Evolutionary conservation across 148 eudicot species (phyloP), one percentile per base, ranked within the genome.

Genomic region (Rhododendron griersonianum): DNA sequence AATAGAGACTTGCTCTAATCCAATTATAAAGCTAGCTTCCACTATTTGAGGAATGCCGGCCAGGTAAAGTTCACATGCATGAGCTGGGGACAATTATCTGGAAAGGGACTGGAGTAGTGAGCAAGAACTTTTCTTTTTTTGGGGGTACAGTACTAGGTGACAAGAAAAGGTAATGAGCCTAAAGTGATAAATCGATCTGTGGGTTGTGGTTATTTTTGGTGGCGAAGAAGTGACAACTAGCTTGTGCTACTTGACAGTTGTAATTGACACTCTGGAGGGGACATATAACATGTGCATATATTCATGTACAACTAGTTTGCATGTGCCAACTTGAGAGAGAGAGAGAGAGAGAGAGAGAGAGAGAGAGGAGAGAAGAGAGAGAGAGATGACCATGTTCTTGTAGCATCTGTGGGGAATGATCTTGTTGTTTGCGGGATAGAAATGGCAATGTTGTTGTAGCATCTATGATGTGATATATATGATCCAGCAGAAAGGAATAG

Each of bases 221-320:
- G 81, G 84, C 84, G 85, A 81, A 61, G 74, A 67, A 67, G 33
- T 25, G 87, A 86, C 87, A 90, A 69, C 21, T 30, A 30, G 30
- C 30, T 10, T 44, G 51, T 82, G 75, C 45, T 11, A 59, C 41
- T 84, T 81, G 91, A 88, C 91, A 88, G 90, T 88, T 90, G 90
- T 88, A 86, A 57, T 18, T 78, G 69, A 73, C 16, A 67, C 67
- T 86, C 37, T 83, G 81, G 80, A 39, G 89, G 91, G 85, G 82
- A 90, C 91, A 88, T 81, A 16, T 18, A n/a, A 76, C 90, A 89
- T 89, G 90, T 89, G 90, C 89, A 45, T 86, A 84, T 87, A 84
- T 67, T 82, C 73, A 87, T 48, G n/a, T 35, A 75, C 47, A 75
- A 75, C 41, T 44, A 19, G 80, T 63, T 83, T 51, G 37, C 88